Base-by-base conservation (phyloP, 2,329 filamentous ascomycete genomes). In the Bipolaris bicolor region DNA sequence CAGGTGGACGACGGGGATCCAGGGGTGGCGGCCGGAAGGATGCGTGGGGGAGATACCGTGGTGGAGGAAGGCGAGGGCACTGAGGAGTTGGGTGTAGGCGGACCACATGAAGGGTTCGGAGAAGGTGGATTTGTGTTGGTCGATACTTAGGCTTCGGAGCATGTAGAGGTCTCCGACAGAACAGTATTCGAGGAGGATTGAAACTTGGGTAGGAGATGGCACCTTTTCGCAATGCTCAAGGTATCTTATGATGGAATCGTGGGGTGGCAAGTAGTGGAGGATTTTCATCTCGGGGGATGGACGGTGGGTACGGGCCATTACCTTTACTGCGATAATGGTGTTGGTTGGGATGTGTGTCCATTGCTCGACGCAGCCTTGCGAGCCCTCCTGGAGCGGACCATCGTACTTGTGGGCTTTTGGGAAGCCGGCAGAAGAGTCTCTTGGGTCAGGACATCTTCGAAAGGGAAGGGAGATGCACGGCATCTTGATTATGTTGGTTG, bases 1-100 rank as follows among this genome's bases (percentile, higher is more conserved):
- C 55, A 94, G 88, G 75, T 98, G 95, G 9, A 97, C 91, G 73
- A 98, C 94, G 74, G 96, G 92, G 72, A 91, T 88, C 72, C 90
- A 89, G 79, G 96, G 9, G 37, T 61, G 43, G 24, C 24, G 40
- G 20, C 55, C 51, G 1, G 18, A 22, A 1, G 49, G 39, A 5
- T 47, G 15, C 9, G 26, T 16, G 2, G 36, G 43, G 36, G 62
- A 62, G 5, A 60, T 55, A 4, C 67, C 67, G 29, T 63, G 56
- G 52, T 71, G 68, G 3, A 71, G 52, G 48, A 66, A 69, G 1
- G 67, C 63, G 5, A 66, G 29, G 0, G 65, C 67, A 2, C 39
- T 26, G 4, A 49, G 34, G 5, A 69, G 26, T 41, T 69, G 67
- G 7, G 15, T 49, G 49, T 60, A 65, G 2, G 64, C 26, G 1